These are phyloP conservation scores for Leccinum subrobustum DNA, from an alignment of 1,284 basidiomycete species.

Conservation along the genomic window DNA sequence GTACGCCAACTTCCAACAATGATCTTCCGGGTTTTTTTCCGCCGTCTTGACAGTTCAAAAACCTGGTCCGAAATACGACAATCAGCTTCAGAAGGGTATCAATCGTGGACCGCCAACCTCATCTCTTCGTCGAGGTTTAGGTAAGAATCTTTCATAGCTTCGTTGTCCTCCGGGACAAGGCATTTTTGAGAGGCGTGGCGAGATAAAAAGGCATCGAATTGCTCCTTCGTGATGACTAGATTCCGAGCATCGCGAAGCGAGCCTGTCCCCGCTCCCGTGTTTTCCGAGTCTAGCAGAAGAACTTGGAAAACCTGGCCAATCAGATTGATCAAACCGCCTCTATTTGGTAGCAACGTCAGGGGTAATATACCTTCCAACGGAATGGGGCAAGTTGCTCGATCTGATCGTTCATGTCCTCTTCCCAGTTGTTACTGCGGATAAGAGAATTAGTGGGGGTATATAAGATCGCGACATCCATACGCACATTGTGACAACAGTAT, in stretches of 20 bases:
- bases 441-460: background rate
- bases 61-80: slow-evolving; percentile 19
- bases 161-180: slow-evolving; percentile 40
- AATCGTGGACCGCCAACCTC: slow-evolving; percentile 21
- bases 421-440: slow-evolving; percentile 35
- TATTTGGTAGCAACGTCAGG: background rate
- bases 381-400: slow-evolving; percentile 26
- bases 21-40: slow-evolving; percentile 35
- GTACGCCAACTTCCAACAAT: slow-evolving; percentile 38
- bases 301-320: slow-evolving; percentile 31
- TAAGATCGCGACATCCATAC: background rate
- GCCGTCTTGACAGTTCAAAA: slow-evolving; percentile 34
- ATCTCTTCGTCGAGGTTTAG: slow-evolving; percentile 28
- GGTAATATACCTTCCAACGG: slow-evolving; percentile 26
- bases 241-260: slow-evolving; percentile 38
- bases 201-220: slow-evolving; percentile 37
- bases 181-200: slow-evolving; percentile 29
- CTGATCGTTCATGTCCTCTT: slow-evolving; percentile 32
- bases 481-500: slow-evolving; percentile 37
- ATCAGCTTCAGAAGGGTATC: background rate
- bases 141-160: slow-evolving; percentile 39
- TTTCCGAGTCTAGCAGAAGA: slow-evolving; percentile 36
- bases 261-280: slow-evolving; percentile 26
- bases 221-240: slow-evolving; percentile 35
- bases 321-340: background rate